A percentile compares a stretch with the other conserved stretches of the same genome.
Evolutionary conservation across 2,329 filamentous ascomycete genomes (phyloP).

Genomic region (Paracamarosporium sp.): DNA sequence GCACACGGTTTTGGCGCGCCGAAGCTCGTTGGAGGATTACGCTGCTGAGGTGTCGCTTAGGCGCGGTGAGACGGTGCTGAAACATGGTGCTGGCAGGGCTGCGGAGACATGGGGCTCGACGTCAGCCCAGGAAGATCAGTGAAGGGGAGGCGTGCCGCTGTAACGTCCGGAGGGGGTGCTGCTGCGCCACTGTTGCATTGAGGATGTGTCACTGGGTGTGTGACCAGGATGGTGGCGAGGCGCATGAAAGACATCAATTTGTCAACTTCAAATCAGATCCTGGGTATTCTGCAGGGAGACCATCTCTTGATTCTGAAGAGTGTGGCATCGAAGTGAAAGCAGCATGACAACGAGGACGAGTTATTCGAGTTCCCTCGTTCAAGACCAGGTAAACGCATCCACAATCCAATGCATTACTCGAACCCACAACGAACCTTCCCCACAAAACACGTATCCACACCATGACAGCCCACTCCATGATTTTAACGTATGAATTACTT

Average conservation of each 20-base stretch:
- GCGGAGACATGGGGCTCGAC: background rate
- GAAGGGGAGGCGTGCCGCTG: background rate
- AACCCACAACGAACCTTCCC: no score
- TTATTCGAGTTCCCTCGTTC: no score
- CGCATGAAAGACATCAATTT: no score
- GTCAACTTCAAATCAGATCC: no score
- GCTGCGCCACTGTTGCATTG: background rate
- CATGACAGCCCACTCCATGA: background rate
- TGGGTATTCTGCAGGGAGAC: no score
- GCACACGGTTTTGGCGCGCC: background rate
- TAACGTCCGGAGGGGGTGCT: background rate
- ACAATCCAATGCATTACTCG: no score
- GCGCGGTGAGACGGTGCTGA: slow-evolving; percentile 3
- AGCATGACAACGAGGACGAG: no score
- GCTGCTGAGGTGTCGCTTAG: background rate
- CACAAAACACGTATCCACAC: no score
- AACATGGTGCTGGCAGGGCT: background rate
- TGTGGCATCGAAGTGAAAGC: no score
- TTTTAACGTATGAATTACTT: background rate
- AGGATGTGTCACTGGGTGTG: background rate
- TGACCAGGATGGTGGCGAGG: background rate
- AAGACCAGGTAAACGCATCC: no score
- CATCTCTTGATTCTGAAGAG: no score
- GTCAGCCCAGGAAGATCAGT: background rate
- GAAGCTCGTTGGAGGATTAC: background rate